Evolutionary conservation across 129 eudicot genomes (phyloP), one percentile per base, ranked within the genome.

Genomic region (Lactuca saligna): DNA sequence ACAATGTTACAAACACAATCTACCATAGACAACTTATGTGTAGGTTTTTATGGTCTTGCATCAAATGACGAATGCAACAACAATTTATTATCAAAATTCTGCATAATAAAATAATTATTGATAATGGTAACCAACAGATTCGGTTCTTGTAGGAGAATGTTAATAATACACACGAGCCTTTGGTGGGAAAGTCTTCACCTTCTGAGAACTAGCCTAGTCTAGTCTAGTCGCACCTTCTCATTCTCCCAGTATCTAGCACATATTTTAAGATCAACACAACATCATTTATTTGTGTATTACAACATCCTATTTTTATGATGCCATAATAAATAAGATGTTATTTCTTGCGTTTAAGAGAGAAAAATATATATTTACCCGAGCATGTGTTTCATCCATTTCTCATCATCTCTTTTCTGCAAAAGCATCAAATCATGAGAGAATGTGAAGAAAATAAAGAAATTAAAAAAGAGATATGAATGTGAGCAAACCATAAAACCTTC

Each of bases 141-240:
- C 8, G 17, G 3, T 13, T 17, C 39, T 75, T 20, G 25, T 20
- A 20, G 25, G 25, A 20, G 25, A 20, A 20, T 20, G 25, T 20
- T 20, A 20, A 0, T 82, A 91, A 54, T 91, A 91, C 16, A 91
- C 98, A 39, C 98, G 87, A 55, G 98, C 98, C 76, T 91, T 88
- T 29, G 98, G 98, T 34, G 98, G 98, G 86, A 92, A 86, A 31
- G 96, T 61, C 70, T 92, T 95, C 5, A 92, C 64, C 79, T 92
- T 96, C 88, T 82, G 82, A 88, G 98, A 46, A 91, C 96, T 59
- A 95, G 96, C 71, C 98, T 79, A 84, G n/a, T n/a, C n/a, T 91
- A 91, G 66, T 84, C 96, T 35, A 92, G 80, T 55, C 87, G 78
- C 41, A 88, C 98, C 84, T 88, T 86, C 77, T 84, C 98, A 12